Evolutionary conservation across 371 early-diverging fungal genomes (phyloP), one percentile per base, ranked within the genome.

Genomic region (Mortierella polycephala): DNA sequence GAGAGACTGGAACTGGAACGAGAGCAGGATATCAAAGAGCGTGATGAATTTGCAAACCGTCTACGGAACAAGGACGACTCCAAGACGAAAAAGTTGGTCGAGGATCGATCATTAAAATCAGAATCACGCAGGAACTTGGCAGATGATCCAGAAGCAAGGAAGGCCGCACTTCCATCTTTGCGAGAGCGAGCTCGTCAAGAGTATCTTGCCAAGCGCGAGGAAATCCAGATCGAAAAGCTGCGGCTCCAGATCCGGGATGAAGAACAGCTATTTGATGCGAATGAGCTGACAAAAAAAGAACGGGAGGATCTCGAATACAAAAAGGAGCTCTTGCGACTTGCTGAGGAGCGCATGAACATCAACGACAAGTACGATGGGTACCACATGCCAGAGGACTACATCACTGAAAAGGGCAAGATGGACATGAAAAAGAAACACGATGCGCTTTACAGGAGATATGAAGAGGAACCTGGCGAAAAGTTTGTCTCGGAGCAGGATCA

Each of bases 331-430:
- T 74, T 98, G 49, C 75, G 88, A 44, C 77, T 97, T 18, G 94
- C 96, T 1, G 90, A 94, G 66, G 98, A 97, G 75, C 90, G 97
- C 37, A 85, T 90, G 74, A 86, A 88, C 41, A 90, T 98, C 53
- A 83, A 85, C 55, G 93, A 94, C 68, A 89, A 90, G 40, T 86
- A 87, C 39, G 96, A 95, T 66, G 96, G 91, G 11, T 99, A 98
- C 69, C 82, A 84, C 52, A 94, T 99, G 94, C 98, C 98, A 2
- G 98, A 98, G 72, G 93, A 92, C 83, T 94, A 95, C 58, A 90
- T 93, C 57, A 96, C 96, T 0, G 98, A 97, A 70, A 95, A 97
- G 82, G 98, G 98, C 57, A 95, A 96, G 70, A 91, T 97, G 50
- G 96, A 98, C 73, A 89, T 90, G 47, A 95, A 97, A 66, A 95